These are phyloP conservation scores for Candolleomyces eurysporus DNA, from an alignment of 768 basidiomycete species.

Conservation along the genomic window DNA sequence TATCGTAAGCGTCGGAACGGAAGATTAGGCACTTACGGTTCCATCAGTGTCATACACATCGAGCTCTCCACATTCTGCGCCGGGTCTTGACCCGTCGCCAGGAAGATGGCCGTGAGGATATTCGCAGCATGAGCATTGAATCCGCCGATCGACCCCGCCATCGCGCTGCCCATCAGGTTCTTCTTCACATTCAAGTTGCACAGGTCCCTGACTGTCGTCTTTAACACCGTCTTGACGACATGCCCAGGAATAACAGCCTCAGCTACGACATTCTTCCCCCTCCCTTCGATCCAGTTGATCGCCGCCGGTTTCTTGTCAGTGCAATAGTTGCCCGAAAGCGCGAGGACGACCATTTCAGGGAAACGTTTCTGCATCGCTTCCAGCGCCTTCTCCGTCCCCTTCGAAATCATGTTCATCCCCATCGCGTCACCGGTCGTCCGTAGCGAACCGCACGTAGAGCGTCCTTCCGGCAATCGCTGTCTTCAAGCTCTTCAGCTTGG, in stretches of 20 bases:
- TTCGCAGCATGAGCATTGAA: conserved; percentile 55
- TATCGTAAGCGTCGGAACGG: too few relatives aligned
- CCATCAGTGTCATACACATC: conserved; percentile 98
- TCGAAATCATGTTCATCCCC: conserved; percentile 99
- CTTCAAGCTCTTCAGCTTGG: conserved; percentile 34
- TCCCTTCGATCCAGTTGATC: conserved; percentile 99
- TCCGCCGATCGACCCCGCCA: conserved; percentile 89
- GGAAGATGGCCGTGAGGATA: conserved; percentile 91
- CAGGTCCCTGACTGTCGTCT: conserved; percentile 91
- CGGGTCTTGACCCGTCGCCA: conserved; percentile 98
- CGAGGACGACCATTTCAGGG: conserved; percentile 60
- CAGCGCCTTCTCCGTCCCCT: conserved; percentile 94
- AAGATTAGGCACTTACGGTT: conserved; percentile 79
- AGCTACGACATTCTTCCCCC: conserved; percentile 96
- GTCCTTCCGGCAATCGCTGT: conserved; percentile 91
- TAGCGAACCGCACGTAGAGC: conserved; percentile 90
- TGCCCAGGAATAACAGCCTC: conserved; percentile 51
- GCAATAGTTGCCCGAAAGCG: too few relatives aligned
- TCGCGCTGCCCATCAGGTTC: conserved; percentile 95
- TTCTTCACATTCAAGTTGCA: conserved; percentile 95
- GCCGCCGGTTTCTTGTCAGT: conserved; percentile 30
- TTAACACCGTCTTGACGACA: conserved; percentile 84
- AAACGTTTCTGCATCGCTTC: conserved; percentile 74
- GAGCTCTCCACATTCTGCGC: conserved; percentile 99
- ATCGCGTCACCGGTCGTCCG: conserved; percentile 96